Base-by-base conservation (phyloP, 305 asterid species). In the Stenogyne calaminthoides region DNA sequence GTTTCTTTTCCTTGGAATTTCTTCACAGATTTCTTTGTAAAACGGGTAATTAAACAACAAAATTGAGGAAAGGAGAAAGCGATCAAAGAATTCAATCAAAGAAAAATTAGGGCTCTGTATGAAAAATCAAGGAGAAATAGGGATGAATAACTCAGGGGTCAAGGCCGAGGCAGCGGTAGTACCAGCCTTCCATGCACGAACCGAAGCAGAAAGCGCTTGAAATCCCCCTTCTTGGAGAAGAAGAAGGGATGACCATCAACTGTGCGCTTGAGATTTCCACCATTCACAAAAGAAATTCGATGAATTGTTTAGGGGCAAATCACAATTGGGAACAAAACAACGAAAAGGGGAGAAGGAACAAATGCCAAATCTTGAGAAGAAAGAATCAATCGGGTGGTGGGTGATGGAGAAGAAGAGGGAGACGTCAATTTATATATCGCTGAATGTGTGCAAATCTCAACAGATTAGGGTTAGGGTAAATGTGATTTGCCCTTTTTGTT, bases 101-200 rank as follows among this genome's bases (percentile, higher is more conserved):
- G 51, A 57, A 56, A 51, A 65, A 49, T 1, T 32, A 0, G 22
- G 46, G 39, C 44, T 36, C 46, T 61, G n/a, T 5, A 16, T 9
- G 29, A 71, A 6, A 71, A 42, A 36, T 42, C 7, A 14, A 64
- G 29, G 19, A n/a, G 16, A 5, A 58, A 62, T 22, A 20, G 10
- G 22, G 46, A 11, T 2, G 16, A 59, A 4, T 2, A 39, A 68
- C 69, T 89, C 84, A 93, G 6, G 98, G 98, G 76, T 94, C 98
- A 70, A 94, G 71, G 72, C 99, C 98, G 69, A 86, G 76, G 96
- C 98, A 92, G 85, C 94, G 97, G 81, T 83, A 95, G 85, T 95
- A 90, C 98, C 99, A 95, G 93, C 95, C 98, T 81, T 86, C 85
- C 83, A 87, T 95, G 89, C 97, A 94, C 69, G 88, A 91, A 18